Conservation (phyloP, 23 red algal genomes). For the Pyropia haitanensis region DNA sequence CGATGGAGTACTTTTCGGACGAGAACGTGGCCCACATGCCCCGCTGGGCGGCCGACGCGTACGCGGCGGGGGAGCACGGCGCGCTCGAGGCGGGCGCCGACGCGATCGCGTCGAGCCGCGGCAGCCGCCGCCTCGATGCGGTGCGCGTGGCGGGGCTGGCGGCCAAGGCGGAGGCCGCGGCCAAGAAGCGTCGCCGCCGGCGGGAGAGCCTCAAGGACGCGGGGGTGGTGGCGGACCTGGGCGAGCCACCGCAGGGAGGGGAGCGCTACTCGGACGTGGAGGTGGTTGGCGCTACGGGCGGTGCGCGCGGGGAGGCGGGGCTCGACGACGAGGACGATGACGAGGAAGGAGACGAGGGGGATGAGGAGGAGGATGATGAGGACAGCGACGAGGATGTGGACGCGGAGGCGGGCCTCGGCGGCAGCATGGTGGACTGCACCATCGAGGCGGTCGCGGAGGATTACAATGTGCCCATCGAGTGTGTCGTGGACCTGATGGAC, state of each 20-base stretch:
- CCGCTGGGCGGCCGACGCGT: constrained; percentile 30
- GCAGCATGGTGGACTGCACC: constrained; percentile 53
- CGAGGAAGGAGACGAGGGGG: not conserved
- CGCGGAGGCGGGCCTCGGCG: not conserved
- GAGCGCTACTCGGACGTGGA: constrained; percentile 12
- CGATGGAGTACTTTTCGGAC: constrained; percentile 49
- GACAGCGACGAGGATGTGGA: not conserved
- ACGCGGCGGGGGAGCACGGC: constrained; percentile 13
- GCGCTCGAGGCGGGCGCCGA: constrained; percentile 33
- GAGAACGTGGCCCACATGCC: constrained; percentile 51
- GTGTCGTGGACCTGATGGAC: constrained; percentile 47
- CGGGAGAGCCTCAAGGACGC: no score
- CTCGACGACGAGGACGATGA: not conserved
- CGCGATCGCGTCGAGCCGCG: not conserved
- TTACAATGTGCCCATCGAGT: constrained; percentile 40
- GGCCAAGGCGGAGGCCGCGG: no score
- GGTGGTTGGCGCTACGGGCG: not conserved
- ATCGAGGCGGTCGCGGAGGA: constrained; percentile 59
- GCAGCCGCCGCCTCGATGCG: constrained; percentile 30
- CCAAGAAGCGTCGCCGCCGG: no score
- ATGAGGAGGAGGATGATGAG: not conserved
- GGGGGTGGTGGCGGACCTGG: no score
- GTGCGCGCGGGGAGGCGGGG: not conserved
- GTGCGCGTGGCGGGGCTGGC: constrained; percentile 5
- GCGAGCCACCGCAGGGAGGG: no score